Evolutionary conservation across 371 early-diverging fungal genomes (phyloP).

Genomic region (Rhizopus delemar): DNA sequence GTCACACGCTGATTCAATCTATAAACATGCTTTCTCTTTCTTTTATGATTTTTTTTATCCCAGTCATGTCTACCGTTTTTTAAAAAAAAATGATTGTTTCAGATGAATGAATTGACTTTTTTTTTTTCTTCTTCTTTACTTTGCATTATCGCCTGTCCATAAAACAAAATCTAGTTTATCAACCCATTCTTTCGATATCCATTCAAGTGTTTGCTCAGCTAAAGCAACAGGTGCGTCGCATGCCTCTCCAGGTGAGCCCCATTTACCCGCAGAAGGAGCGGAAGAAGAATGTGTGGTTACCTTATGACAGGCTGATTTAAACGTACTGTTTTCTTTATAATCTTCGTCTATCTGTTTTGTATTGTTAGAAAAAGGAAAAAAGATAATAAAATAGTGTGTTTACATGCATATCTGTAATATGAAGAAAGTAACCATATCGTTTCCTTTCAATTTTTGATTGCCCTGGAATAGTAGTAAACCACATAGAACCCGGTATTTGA

Average conservation of each 20-base stretch:
- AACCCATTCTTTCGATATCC: constrained; percentile 60
- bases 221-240: constrained; percentile 74
- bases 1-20: constrained; percentile 46
- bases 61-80: constrained; percentile 65
- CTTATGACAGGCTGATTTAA: constrained; percentile 57
- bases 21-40: constrained; percentile 61
- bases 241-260: constrained; percentile 57
- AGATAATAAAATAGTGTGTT: constrained; percentile 8
- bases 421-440: constrained; percentile 59
- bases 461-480: constrained; percentile 3
- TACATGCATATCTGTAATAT: constrained; percentile 79
- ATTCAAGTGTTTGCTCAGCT: constrained; percentile 69
- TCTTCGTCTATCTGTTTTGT: constrained; percentile 47
- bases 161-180: constrained; percentile 74
- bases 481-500: constrained; percentile 2
- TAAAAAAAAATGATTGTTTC: neutral
- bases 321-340: constrained; percentile 53
- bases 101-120: neutral
- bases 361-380: constrained; percentile 1
- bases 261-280: constrained; percentile 11
- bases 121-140: constrained; percentile 34
- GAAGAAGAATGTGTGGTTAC: constrained; percentile 4
- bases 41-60: constrained; percentile 60
- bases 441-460: constrained; percentile 3
- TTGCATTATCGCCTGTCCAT: constrained; percentile 81